Evolutionary conservation across 2,329 filamentous ascomycete species (phyloP).

Genomic region (Emergomyces africanus): DNA sequence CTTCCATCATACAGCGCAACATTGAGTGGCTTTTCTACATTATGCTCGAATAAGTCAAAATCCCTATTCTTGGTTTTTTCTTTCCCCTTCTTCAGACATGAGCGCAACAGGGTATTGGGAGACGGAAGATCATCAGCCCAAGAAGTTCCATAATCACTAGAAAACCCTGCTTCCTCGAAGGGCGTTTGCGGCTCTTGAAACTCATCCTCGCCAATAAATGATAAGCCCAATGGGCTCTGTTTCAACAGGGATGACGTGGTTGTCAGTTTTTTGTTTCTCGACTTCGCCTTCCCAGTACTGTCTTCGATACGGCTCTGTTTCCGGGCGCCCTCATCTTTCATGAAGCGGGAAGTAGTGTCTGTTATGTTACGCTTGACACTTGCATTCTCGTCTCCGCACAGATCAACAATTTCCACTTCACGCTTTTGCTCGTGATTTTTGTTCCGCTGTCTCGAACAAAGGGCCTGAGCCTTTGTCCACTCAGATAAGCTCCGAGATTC

Average conservation of each 20-base stretch:
- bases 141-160: constrained; percentile 23
- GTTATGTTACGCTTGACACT: neutral
- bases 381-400: constrained; percentile 2
- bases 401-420: constrained; percentile 9
- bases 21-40: neutral
- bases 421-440: neutral
- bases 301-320: neutral
- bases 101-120: constrained; percentile 18
- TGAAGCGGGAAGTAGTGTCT: neutral
- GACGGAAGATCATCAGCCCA: constrained; percentile 27
- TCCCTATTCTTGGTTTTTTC: neutral
- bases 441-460: neutral
- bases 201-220: constrained; percentile 9
- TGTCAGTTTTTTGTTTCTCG: neutral
- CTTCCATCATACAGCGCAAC: neutral
- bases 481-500: neutral
- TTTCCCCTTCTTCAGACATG: neutral
- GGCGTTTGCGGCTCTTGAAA: neutral
- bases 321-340: neutral
- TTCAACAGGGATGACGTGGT: neutral
- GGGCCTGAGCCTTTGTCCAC: neutral
- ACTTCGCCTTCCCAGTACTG: neutral
- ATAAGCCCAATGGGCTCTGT: constrained; percentile 6
- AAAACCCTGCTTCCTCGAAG: constrained; percentile 10
- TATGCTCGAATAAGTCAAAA: neutral